A percentile compares a stretch with the other conserved stretches of the same genome.
Conservation (phyloP, 352 stramenopile species). For the Phytophthora tentaculata region DNA sequence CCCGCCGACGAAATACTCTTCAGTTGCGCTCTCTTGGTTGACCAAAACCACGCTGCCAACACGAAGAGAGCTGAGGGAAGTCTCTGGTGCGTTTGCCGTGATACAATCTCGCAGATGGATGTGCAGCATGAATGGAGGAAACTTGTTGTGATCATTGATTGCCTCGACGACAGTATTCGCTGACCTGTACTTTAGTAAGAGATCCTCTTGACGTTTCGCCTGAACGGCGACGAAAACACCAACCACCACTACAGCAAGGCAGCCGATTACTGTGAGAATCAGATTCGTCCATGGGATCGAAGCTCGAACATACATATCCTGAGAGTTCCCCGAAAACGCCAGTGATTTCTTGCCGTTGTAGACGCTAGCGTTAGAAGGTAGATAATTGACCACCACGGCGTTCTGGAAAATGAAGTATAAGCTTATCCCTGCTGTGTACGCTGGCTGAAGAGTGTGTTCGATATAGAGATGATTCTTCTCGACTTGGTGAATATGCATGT, state of each 20-base stretch:
- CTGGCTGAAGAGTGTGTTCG: slow-evolving; percentile 40
- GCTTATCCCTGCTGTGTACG: slow-evolving; percentile 43
- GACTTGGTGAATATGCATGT: slow-evolving; percentile 8
- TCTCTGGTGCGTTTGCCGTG: not conserved
- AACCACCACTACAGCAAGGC: slow-evolving; percentile 2
- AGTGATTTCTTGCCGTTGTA: slow-evolving; percentile 4
- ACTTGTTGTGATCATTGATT: slow-evolving; percentile 12
- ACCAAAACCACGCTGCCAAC: slow-evolving; percentile 7
- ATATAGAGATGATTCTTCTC: slow-evolving; percentile 53
- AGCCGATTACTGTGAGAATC: slow-evolving; percentile 5
- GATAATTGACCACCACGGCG: slow-evolving; percentile 17
- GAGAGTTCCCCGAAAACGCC: slow-evolving; percentile 15
- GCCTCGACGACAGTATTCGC: slow-evolving; percentile 6
- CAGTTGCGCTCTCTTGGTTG: not conserved
- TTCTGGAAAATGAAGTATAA: slow-evolving; percentile 50
- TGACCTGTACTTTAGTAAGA: not conserved
- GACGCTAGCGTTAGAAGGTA: slow-evolving; percentile 1
- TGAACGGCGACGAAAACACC: not conserved
- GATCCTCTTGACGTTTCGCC: not conserved
- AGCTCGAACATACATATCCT: slow-evolving; percentile 20
- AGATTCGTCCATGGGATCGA: slow-evolving; percentile 18
- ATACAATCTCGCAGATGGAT: slow-evolving; percentile 9
- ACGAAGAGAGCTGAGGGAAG: slow-evolving; percentile 1
- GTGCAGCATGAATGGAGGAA: slow-evolving; percentile 15
- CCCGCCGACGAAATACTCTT: slow-evolving; percentile 6